Evolutionary conservation across 1,284 basidiomycete species (phyloP).

Genomic region (Moesziomyces sp.): DNA sequence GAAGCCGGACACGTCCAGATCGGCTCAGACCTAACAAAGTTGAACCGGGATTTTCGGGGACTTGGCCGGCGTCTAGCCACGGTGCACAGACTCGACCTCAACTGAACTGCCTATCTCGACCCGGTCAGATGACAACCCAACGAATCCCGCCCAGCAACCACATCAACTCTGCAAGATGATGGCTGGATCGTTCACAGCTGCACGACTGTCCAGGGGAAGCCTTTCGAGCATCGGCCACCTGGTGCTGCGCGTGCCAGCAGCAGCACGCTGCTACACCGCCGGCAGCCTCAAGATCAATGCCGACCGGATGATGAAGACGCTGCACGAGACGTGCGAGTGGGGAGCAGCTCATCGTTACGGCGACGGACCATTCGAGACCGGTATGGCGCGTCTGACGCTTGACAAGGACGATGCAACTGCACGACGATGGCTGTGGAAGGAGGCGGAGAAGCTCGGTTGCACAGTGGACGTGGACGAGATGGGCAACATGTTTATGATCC

Average conservation of each 20-base stretch:
- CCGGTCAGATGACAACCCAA: not conserved
- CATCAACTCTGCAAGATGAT: slow-evolving; percentile 6
- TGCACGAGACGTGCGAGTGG: slow-evolving; percentile 63
- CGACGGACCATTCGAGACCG: slow-evolving; percentile 20
- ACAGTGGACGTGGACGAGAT: slow-evolving; percentile 54
- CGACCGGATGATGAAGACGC: slow-evolving; percentile 57
- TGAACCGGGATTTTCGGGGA: slow-evolving; percentile 3
- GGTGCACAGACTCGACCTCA: not conserved
- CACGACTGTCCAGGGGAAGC: not conserved
- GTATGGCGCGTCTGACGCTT: slow-evolving; percentile 55
- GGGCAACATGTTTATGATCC: slow-evolving; percentile 66
- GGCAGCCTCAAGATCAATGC: slow-evolving; percentile 47
- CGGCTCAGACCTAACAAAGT: slow-evolving; percentile 2
- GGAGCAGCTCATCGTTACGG: slow-evolving; percentile 47
- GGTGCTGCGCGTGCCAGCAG: not conserved
- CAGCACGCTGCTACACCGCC: slow-evolving; percentile 18
- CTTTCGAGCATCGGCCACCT: not conserved
- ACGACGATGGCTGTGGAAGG: slow-evolving; percentile 61
- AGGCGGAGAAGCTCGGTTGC: slow-evolving; percentile 62
- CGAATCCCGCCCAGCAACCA: not conserved
- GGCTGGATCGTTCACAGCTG: not conserved
- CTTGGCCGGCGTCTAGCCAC: slow-evolving; percentile 13
- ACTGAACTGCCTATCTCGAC: no score
- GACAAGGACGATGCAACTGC: slow-evolving; percentile 60
- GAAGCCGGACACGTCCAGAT: slow-evolving; percentile 7